Base-by-base conservation (phyloP, 2,329 filamentous ascomycete genomes). In the Penicillium aurantiogriseum region DNA sequence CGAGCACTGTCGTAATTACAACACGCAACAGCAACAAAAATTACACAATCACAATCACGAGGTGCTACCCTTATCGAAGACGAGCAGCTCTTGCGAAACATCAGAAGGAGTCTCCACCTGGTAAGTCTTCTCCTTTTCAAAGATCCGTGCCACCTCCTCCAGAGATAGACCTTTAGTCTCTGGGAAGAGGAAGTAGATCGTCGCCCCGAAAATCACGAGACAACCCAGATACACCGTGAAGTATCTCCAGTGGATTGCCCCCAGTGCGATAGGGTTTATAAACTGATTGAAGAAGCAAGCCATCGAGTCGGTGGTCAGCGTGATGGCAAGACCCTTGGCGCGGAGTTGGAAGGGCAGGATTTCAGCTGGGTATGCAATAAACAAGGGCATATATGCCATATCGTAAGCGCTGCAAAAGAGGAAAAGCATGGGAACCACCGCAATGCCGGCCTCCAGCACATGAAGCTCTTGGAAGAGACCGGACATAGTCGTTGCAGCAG, bases 161-260 rank as follows among this genome's bases (percentile, higher is more conserved):
- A 65, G 25, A 39, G 63, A 61, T 13, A 55, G 29, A 1, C 60
- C 60, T n/a, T 61, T 58, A 15, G 63, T 65, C 54, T 64, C 62
- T 2, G 63, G 61, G 56, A 72, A 75, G 38, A 77, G 69, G 57
- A 78, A 73, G 60, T 70, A 79, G 33, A 77, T 69, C 17, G 74
- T 43, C 0, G 63, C 48, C 0, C 76, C 36, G 5, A 73, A 62
- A 5, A 70, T 48, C 0, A 63, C 63, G 9, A 77, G 40, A 36
- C 75, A 72, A n/a, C 68, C 72, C 55, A 71, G 70, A 42, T 72
- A 78, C 5, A 78, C 70, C 40, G 73, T 72, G 36, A 75, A 79
- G 59, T 77, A 78, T 50, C 69, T 73, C 74, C 76, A 79, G 0
- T 56, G 65, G 15, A 78, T 72, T 0, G 57, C 64, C 19, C 66